phyloP scores from a whole-genome alignment of 306 rosid genomes.

The Castanea sativa region DNA sequence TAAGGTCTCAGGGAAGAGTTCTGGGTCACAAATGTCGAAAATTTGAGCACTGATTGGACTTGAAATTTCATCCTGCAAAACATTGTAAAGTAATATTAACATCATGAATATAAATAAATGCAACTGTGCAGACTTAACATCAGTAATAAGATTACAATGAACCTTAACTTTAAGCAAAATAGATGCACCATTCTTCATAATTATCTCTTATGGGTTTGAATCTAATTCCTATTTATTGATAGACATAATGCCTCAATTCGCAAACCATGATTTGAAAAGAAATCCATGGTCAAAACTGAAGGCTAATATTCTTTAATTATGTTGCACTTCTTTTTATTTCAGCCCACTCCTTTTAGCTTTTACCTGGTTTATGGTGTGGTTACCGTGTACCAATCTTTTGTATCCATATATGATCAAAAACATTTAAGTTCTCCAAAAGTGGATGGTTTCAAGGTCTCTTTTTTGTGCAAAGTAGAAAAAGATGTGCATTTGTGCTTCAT shows the following conservation, averaged over 20 bases:
- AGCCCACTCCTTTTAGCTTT: slow-evolving; percentile 15
- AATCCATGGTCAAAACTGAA: slow-evolving; percentile 21
- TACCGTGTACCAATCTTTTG: slow-evolving; percentile 37
- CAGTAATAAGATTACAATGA: neutral
- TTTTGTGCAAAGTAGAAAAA: slow-evolving; percentile 30
- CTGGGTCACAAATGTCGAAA: slow-evolving; percentile 68
- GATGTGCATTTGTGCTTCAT: slow-evolving; percentile 55
- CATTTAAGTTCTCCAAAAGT: slow-evolving; percentile 29
- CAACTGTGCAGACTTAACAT: slow-evolving; percentile 10
- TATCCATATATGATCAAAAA: slow-evolving; percentile 29
- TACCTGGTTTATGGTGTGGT: slow-evolving; percentile 26
- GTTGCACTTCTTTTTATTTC: neutral
- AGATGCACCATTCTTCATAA: slow-evolving; percentile 55
- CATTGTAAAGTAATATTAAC: slow-evolving; percentile 30
- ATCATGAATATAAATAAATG: slow-evolving; percentile 21
- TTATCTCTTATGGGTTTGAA: slow-evolving; percentile 28
- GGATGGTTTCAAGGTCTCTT: slow-evolving; percentile 28
- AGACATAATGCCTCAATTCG: slow-evolving; percentile 11
- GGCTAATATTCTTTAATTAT: slow-evolving; percentile 39
- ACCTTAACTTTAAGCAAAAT: slow-evolving; percentile 38
- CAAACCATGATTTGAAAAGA: slow-evolving; percentile 12
- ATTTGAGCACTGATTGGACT: slow-evolving; percentile 69
- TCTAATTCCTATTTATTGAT: slow-evolving; percentile 40
- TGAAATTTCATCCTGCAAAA: slow-evolving; percentile 83
- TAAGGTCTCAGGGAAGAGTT: slow-evolving; percentile 67